phyloP scores from a whole-genome alignment of 495 filamentous ascomycete species.

The Pseudevernia furfuracea region DNA sequence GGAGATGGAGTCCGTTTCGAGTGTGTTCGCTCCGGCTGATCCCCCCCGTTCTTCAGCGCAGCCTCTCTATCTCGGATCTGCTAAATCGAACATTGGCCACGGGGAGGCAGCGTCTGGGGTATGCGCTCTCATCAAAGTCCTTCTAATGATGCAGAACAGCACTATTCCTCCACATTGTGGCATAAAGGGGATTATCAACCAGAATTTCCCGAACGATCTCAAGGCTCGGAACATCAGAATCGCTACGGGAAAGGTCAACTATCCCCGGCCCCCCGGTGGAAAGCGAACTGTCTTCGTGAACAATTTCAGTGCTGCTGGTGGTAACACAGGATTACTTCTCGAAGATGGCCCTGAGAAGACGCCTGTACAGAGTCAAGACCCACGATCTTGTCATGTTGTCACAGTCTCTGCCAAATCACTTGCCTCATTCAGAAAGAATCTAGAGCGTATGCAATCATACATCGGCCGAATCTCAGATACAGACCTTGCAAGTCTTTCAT shows the following conservation, averaged over 20 bases:
- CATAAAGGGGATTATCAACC: constrained; percentile 39
- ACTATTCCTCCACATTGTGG: constrained; percentile 60
- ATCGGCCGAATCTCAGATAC: constrained; percentile 42
- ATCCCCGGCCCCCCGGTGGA: no score
- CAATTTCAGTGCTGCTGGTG: constrained; percentile 59
- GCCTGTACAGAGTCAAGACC: constrained; percentile 33
- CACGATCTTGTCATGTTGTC: constrained; percentile 34
- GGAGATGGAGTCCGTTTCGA: constrained; percentile 70
- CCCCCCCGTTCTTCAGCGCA: no score
- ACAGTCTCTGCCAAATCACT: constrained; percentile 37
- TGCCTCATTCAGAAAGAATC: constrained; percentile 48
- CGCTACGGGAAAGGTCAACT: no score
- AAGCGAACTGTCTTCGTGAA: constrained; percentile 58
- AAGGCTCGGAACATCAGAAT: constrained; percentile 47
- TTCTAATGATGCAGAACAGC: constrained; percentile 66
- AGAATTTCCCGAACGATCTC: constrained; percentile 48
- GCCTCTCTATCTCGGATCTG: constrained; percentile 68
- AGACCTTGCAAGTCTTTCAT: constrained; percentile 52
- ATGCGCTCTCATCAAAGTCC: constrained; percentile 63
- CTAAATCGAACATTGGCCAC: constrained; percentile 80
- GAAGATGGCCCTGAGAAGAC: constrained; percentile 44
- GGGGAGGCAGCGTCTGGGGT: constrained; percentile 72
- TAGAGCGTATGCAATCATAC: constrained; percentile 42
- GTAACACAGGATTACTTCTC: constrained; percentile 50
- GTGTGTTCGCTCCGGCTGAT: constrained; percentile 61